A percentile compares a stretch with the other conserved stretches of the same genome.
These are phyloP conservation scores for Catenaria anguillulae DNA, from an alignment of 371 early-diverging fungal genomes.

Conservation along the genomic window DNA sequence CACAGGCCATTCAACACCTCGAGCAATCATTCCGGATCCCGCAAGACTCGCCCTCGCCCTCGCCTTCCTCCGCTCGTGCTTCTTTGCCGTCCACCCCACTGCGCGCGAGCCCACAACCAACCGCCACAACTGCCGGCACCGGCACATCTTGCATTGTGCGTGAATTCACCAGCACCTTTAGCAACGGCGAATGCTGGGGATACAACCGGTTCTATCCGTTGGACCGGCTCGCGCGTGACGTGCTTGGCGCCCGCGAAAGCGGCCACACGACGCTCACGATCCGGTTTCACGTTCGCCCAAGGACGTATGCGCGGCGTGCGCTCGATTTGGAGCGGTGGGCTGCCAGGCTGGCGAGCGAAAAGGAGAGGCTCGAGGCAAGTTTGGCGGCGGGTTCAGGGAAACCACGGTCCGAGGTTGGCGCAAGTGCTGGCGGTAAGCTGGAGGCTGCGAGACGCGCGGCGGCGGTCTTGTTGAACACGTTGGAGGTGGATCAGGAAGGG, in stretches of 20 bases:
- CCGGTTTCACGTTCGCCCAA: conserved; percentile 15
- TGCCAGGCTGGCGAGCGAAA: neutral
- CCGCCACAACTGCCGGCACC: neutral
- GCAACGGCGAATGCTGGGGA: neutral
- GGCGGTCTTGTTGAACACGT: neutral
- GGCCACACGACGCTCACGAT: conserved; percentile 10
- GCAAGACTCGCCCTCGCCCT: too few relatives aligned
- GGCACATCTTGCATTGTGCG: neutral
- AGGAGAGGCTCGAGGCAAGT: neutral
- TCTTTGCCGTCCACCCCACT: neutral
- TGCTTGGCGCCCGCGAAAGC: conserved; percentile 8
- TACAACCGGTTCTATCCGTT: neutral
- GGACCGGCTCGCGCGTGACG: conserved; percentile 8
- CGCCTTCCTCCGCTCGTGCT: neutral
- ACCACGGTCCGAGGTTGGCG: neutral
- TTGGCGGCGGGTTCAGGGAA: neutral
- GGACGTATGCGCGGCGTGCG: conserved; percentile 14
- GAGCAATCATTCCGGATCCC: too few relatives aligned
- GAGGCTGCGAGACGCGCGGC: neutral
- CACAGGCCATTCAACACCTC: neutral
- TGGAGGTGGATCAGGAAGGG: neutral
- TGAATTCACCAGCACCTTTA: neutral
- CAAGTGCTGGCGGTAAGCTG: neutral
- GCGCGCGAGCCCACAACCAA: neutral
- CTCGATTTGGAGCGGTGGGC: conserved; percentile 12